Evolutionary conservation across 1,139 yeast genomes (phyloP).

Genomic region (Pichia sp.): DNA sequence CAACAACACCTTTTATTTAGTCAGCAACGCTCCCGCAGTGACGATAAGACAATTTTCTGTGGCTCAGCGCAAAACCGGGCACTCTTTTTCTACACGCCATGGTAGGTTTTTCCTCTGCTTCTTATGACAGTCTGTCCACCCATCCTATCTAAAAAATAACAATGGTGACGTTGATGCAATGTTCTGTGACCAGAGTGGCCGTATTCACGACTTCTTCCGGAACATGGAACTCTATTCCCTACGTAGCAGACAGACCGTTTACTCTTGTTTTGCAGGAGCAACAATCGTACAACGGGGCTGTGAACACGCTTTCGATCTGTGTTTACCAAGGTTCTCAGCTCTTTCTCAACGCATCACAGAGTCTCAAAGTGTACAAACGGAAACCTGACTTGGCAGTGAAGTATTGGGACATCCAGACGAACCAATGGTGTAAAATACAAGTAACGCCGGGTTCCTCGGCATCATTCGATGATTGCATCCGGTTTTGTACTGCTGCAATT

Average conservation of each 20-base stretch:
- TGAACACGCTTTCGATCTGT: background rate
- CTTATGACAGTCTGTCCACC: too few relatives aligned
- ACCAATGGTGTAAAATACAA: conserved; percentile 4
- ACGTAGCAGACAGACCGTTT: background rate
- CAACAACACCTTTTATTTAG: background rate
- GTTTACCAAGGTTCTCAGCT: background rate
- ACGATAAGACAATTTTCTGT: background rate
- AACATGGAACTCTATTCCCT: background rate
- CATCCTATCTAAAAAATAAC: background rate
- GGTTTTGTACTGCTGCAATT: background rate
- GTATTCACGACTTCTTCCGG: background rate
- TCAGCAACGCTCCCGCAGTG: background rate
- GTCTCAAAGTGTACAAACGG: conserved; percentile 2
- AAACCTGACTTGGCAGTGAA: conserved; percentile 3
- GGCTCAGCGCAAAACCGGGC: background rate
- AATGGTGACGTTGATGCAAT: background rate
- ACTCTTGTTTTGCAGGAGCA: background rate
- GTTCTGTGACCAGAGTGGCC: background rate
- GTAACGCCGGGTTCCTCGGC: background rate
- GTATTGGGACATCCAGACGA: background rate
- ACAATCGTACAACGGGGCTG: background rate
- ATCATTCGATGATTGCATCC: background rate
- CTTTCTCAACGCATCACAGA: background rate
- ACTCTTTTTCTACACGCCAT: background rate
- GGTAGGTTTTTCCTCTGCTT: too few relatives aligned